Evolutionary conservation across 2,329 filamentous ascomycete species (phyloP).

Genomic region (Fusarium sp.): DNA sequence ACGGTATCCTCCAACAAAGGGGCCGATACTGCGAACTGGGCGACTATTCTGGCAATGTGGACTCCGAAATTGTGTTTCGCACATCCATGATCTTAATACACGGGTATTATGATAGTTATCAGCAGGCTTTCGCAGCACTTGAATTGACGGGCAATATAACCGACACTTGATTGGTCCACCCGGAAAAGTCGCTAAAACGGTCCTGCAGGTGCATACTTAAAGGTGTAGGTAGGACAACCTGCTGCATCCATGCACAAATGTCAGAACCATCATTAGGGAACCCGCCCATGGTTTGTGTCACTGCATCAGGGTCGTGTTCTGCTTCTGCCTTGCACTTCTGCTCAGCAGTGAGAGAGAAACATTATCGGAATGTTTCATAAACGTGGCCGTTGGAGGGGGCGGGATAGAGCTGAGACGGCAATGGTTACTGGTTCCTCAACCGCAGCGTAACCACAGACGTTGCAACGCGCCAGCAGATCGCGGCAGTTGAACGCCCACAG

Average conservation of each 20-base stretch:
- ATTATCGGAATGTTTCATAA: constrained; percentile 23
- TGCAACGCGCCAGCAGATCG: constrained; percentile 38
- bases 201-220: constrained; percentile 41
- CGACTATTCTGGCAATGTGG: constrained; percentile 34
- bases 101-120: constrained; percentile 41
- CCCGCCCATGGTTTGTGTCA: constrained; percentile 21
- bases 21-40: constrained; percentile 34
- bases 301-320: constrained; percentile 17
- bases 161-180: constrained; percentile 30
- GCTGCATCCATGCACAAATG: constrained; percentile 33
- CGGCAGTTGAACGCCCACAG: constrained; percentile 43
- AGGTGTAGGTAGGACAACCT: constrained; percentile 33
- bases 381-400: constrained; percentile 2
- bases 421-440: constrained; percentile 31
- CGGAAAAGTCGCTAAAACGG: constrained; percentile 40
- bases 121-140: constrained; percentile 32
- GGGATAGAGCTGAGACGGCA: constrained; percentile 16
- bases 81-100: constrained; percentile 41
- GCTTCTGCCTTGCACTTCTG: background rate
- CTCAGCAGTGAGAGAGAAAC: constrained; percentile 1
- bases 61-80: constrained; percentile 44
- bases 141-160: constrained; percentile 5
- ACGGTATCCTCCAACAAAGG: constrained; percentile 34
- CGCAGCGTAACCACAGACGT: constrained; percentile 37
- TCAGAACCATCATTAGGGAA: constrained; percentile 28